Conservation (phyloP, 2,329 filamentous ascomycete genomes). For the Penicillium sp. region DNA sequence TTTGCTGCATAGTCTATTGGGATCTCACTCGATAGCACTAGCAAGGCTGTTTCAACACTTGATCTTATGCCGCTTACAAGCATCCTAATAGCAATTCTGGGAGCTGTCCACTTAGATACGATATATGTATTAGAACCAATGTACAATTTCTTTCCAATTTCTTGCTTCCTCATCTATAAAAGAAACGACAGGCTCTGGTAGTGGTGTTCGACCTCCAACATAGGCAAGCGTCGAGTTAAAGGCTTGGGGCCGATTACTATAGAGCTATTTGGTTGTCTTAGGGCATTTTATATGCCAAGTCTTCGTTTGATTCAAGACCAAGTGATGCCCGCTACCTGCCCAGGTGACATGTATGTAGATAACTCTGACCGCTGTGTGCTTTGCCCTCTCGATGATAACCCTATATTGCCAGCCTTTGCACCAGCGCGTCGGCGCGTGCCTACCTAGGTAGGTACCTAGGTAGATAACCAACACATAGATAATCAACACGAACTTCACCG, state of each 20-base stretch:
- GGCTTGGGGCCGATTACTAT: background rate
- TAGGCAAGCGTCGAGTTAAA: background rate
- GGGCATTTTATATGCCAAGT: background rate
- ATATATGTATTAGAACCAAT: slow-evolving; percentile 10
- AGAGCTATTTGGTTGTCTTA: background rate
- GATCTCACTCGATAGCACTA: slow-evolving; percentile 10
- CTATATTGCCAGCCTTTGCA: too few species aligned
- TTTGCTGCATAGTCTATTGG: slow-evolving; percentile 5
- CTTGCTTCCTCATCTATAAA: background rate
- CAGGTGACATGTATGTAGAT: background rate
- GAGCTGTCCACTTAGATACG: slow-evolving; percentile 10
- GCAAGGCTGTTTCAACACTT: slow-evolving; percentile 29
- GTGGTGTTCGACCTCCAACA: background rate
- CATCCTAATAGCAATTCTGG: background rate
- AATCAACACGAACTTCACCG: too few species aligned
- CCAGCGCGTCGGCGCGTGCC: too few species aligned
- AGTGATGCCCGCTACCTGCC: background rate
- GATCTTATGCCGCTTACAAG: slow-evolving; percentile 10
- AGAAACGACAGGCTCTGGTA: background rate
- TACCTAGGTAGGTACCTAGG: too few species aligned
- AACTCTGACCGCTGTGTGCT: background rate
- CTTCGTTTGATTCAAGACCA: background rate
- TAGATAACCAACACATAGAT: too few species aligned
- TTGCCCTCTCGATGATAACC: background rate
- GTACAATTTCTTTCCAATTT: slow-evolving; percentile 2